Base-by-base conservation (phyloP, 2,329 filamentous ascomycete genomes). In the Gaeumannomyces sp. region DNA sequence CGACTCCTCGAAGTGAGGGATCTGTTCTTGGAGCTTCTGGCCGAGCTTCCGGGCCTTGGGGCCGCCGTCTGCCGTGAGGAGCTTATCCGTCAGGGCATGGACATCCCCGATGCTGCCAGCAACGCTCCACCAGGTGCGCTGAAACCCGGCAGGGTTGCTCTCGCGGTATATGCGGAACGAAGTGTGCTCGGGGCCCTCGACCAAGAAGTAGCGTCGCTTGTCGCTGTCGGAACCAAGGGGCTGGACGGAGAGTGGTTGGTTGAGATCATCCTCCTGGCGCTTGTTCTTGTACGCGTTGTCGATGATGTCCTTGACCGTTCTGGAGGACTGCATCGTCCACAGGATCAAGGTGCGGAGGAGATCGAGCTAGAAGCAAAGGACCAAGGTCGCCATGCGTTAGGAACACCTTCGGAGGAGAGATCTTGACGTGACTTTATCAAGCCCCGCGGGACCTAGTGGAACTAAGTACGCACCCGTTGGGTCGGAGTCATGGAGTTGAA, bases 151-250 rank as follows among this genome's bases (percentile, higher is more conserved):
- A 16, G 92, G 90, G 72, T 96, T 96, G 77, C 91, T 94, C 77
- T 99, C 95, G 64, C 95, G 86, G 76, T 99, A 99, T 59, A 99
- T 85, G 68, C 95, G 87, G 76, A 99, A 99, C 67, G 90, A 85
- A 4, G 94, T 98, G 76, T 99, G 93, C 71, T 98, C 94, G 70
- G 92, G 86, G 16, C 95, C 95, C 77, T 99, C 95, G 67, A 99
- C 86, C 61, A 99, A 81, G 80, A 90, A 99, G 77, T 98, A 99
- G 66, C 93, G 88, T 65, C 95, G 88, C 80, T 95, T 96, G 71
- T 97, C 89, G 68, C 91, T 92, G 75, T 93, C 90, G 60, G 83
- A 81, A 25, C 91, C 91, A 90, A 90, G 93, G 6, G 89, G 85
- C 74, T 93, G 91, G 61, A 94, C 88, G 1, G 90, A 92, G 13